phyloP scores from a whole-genome alignment of 2,329 filamentous ascomycete genomes.

The Elsinoe fawcettii region DNA sequence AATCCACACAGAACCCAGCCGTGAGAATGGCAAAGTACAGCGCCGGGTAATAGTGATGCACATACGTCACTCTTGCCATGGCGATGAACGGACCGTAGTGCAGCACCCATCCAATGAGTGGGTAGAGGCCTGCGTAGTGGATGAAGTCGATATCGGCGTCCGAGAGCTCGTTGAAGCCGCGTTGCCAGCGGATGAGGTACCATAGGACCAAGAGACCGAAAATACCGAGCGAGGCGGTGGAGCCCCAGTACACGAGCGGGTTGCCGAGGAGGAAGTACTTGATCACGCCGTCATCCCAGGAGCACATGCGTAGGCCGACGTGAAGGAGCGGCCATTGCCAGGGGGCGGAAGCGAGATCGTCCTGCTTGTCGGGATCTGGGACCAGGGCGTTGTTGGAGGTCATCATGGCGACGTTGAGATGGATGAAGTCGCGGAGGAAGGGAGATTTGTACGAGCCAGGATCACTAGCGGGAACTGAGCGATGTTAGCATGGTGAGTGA shows the following conservation, averaged over 20 bases:
- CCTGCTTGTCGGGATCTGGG: conserved; percentile 96
- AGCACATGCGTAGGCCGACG: conserved; percentile 95
- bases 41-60: conserved; percentile 98
- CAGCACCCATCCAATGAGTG: conserved; percentile 85
- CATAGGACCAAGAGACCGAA: conserved; percentile 67
- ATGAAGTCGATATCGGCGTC: conserved; percentile 81
- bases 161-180: conserved; percentile 78
- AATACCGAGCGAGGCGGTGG: conserved; percentile 67
- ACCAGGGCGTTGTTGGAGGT: conserved; percentile 98
- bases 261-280: conserved; percentile 99
- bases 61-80: conserved; percentile 98
- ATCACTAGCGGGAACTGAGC: conserved; percentile 72
- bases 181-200: conserved; percentile 93
- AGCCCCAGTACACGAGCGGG: conserved; percentile 91
- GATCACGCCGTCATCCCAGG: conserved; percentile 89
- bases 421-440: conserved; percentile 95
- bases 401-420: conserved; percentile 99
- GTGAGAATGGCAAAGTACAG: conserved; percentile 93
- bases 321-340: conserved; percentile 98
- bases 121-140: conserved; percentile 88
- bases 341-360: conserved; percentile 90
- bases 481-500: background rate
- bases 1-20: conserved; percentile 83
- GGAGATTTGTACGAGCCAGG: conserved; percentile 92
- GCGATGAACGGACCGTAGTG: conserved; percentile 94